Evolutionary conservation across 2,329 filamentous ascomycete species (phyloP).

Genomic region (Colletotrichum somersetense): DNA sequence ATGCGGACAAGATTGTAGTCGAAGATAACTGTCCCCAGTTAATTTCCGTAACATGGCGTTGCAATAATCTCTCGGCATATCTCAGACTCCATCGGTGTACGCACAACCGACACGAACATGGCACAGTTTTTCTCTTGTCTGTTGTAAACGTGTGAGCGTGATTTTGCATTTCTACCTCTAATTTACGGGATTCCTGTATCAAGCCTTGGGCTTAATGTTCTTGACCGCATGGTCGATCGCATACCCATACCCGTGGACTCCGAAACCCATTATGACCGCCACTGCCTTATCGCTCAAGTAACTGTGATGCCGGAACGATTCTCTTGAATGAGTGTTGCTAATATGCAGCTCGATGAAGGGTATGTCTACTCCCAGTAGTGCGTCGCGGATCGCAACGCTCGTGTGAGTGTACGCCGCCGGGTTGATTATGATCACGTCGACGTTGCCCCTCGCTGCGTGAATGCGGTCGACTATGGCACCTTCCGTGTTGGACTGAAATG

Average conservation of each 20-base stretch:
- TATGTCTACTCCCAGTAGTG: slow-evolving; percentile 74
- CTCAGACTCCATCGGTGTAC: background rate
- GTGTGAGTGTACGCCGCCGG: slow-evolving; percentile 82
- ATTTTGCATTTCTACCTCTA: background rate
- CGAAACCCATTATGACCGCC: slow-evolving; percentile 79
- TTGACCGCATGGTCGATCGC: slow-evolving; percentile 67
- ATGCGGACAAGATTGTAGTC: background rate
- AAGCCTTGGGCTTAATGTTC: slow-evolving; percentile 56
- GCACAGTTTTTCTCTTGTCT: background rate
- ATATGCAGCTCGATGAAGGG: slow-evolving; percentile 86
- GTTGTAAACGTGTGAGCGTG: background rate
- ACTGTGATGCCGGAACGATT: slow-evolving; percentile 72
- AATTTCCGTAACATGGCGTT: background rate
- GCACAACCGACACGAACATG: background rate
- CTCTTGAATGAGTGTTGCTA: slow-evolving; percentile 79
- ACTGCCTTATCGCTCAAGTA: slow-evolving; percentile 82
- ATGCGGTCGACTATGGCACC: slow-evolving; percentile 81
- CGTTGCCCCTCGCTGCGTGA: slow-evolving; percentile 69
- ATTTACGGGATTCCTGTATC: background rate
- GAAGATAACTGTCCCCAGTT: background rate
- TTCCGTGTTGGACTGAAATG: slow-evolving; percentile 80
- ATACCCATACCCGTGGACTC: slow-evolving; percentile 71
- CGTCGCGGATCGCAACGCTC: slow-evolving; percentile 81
- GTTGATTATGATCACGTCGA: slow-evolving; percentile 81
- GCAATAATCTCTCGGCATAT: background rate